Conservation (phyloP, 495 filamentous ascomycete genomes). For the Neurospora discreta region DNA sequence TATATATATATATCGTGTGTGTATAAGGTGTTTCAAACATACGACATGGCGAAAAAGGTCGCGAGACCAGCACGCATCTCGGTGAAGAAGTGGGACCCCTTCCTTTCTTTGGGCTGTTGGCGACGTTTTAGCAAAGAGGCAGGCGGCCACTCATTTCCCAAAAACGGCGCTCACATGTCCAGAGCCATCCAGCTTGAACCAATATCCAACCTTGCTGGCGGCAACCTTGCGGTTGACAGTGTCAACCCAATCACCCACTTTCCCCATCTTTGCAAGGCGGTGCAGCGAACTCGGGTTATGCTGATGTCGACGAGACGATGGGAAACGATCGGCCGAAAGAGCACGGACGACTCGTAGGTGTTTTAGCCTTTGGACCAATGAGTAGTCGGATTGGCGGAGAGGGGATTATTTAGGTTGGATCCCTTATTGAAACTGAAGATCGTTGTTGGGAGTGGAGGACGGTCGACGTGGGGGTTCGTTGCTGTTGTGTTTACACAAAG, state of each 20-base stretch:
- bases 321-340: not conserved
- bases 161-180: slow-evolving; percentile 49
- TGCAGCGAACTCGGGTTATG: not conserved
- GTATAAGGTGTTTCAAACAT: slow-evolving; percentile 16
- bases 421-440: not conserved
- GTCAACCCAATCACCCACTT: slow-evolving; percentile 37
- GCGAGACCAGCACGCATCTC: slow-evolving; percentile 69
- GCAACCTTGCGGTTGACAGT: slow-evolving; percentile 45
- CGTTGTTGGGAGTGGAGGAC: not conserved
- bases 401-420: not conserved
- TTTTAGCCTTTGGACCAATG: not conserved
- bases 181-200: slow-evolving; percentile 63
- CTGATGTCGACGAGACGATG: not conserved
- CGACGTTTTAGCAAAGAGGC: slow-evolving; percentile 26
- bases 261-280: not conserved
- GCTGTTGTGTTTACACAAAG: not conserved
- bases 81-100: slow-evolving; percentile 66
- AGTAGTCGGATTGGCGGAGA: not conserved
- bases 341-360: not conserved
- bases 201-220: slow-evolving; percentile 50
- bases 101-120: slow-evolving; percentile 56
- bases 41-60: slow-evolving; percentile 83
- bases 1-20: not conserved
- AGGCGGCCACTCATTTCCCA: not conserved
- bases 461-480: not conserved